These are phyloP conservation scores for Suhomyces terraborum DNA, from an alignment of 1,139 yeast species.

Conservation along the genomic window DNA sequence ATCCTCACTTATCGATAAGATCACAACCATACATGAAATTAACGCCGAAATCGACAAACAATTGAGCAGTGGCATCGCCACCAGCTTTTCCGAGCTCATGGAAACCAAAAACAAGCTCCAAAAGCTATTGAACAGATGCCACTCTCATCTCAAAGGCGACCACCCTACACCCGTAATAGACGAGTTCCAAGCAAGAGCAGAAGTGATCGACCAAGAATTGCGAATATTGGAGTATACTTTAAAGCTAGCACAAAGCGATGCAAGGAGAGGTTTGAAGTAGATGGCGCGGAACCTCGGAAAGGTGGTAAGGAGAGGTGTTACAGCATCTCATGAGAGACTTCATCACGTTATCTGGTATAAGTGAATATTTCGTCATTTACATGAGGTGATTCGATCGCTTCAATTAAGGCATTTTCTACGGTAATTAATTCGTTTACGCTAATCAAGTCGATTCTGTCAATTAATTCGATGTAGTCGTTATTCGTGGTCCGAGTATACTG, in stretches of 20 bases:
- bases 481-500: not conserved
- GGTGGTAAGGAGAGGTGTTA: no score
- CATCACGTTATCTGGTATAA: not conserved
- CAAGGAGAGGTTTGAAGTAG: not conserved
- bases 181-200: conserved; percentile 25
- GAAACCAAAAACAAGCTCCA: conserved; percentile 24
- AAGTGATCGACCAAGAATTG: conserved; percentile 27
- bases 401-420: no score
- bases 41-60: conserved; percentile 42
- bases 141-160: conserved; percentile 9
- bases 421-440: no score
- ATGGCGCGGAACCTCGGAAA: not conserved
- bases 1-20: conserved; percentile 40
- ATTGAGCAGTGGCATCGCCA: conserved; percentile 25
- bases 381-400: no score
- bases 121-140: conserved; percentile 23
- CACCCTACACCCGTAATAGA: conserved; percentile 15
- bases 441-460: no score
- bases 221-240: conserved; percentile 27
- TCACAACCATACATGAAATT: conserved; percentile 47
- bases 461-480: not conserved
- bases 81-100: conserved; percentile 26
- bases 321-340: no score
- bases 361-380: no score
- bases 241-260: conserved; percentile 11